Conservation (phyloP, 2,329 filamentous ascomycete genomes). For the Colletotrichum somersetense region DNA sequence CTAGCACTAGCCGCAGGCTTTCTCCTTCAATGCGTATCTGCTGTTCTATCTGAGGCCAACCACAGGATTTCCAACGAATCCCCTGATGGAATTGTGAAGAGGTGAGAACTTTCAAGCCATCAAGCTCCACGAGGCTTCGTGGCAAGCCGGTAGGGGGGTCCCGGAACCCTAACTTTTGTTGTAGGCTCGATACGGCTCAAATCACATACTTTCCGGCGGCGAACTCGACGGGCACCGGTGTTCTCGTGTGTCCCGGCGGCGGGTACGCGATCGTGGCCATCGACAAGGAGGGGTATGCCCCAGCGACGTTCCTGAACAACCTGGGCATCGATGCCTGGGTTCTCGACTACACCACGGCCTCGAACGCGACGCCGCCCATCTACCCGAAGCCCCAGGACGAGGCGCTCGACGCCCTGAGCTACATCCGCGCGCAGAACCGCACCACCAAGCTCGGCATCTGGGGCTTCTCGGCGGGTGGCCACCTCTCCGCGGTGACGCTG, state of each 20-base stretch:
- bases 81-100: constrained; percentile 9
- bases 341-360: constrained; percentile 42
- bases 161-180: neutral
- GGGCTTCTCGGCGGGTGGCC: constrained; percentile 46
- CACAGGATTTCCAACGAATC: neutral
- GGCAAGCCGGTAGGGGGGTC: neutral
- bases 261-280: constrained; percentile 41
- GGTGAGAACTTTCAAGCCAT: neutral
- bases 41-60: neutral
- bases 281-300: constrained; percentile 38
- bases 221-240: constrained; percentile 37
- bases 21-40: constrained; percentile 1
- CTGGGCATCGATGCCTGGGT: constrained; percentile 44
- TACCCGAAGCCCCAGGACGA: constrained; percentile 42
- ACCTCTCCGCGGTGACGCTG: constrained; percentile 44
- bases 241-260: constrained; percentile 44
- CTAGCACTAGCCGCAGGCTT: neutral
- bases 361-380: constrained; percentile 40
- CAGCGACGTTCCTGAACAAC: constrained; percentile 40
- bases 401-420: constrained; percentile 41
- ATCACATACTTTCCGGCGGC: constrained; percentile 33
- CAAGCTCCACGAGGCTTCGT: no score
- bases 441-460: constrained; percentile 44
- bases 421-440: constrained; percentile 41
- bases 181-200: constrained; percentile 28